A percentile compares a stretch with the other conserved stretches of the same genome.
These are phyloP conservation scores for Tubosaeta sp. DNA, from an alignment of 768 basidiomycete genomes.

Conservation along the genomic window DNA sequence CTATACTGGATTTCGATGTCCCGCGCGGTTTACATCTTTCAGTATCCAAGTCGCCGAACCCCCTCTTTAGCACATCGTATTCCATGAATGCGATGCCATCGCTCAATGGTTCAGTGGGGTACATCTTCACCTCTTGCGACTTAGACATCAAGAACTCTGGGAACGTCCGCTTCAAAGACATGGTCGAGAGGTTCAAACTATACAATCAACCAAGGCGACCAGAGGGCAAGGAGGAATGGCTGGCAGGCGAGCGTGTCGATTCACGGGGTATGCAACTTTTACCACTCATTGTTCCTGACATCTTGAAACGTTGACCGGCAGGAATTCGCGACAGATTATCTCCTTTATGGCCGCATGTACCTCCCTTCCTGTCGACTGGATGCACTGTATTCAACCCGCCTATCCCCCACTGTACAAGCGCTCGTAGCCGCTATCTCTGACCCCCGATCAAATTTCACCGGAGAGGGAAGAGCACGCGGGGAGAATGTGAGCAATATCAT, in stretches of 20 bases:
- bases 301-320: slow-evolving; percentile 20
- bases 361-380: slow-evolving; percentile 86
- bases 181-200: slow-evolving; percentile 84
- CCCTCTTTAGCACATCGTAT: slow-evolving; percentile 85
- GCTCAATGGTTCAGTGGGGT: slow-evolving; percentile 87
- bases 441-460: slow-evolving; percentile 48
- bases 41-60: slow-evolving; percentile 85
- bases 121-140: slow-evolving; percentile 88
- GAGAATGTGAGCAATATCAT: slow-evolving; percentile 65
- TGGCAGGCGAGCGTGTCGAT: slow-evolving; percentile 74
- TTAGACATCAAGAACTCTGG: slow-evolving; percentile 67
- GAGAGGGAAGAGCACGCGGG: slow-evolving; percentile 38
- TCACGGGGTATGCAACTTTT: slow-evolving; percentile 54
- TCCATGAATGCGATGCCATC: slow-evolving; percentile 92
- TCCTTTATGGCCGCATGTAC: slow-evolving; percentile 89
- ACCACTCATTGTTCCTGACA: background rate
- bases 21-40: slow-evolving; percentile 77
- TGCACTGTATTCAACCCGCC: slow-evolving; percentile 80
- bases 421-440: slow-evolving; percentile 86
- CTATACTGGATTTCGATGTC: slow-evolving; percentile 87
- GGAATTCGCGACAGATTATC: slow-evolving; percentile 60
- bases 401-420: slow-evolving; percentile 75
- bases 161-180: slow-evolving; percentile 78
- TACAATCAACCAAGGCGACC: slow-evolving; percentile 79
- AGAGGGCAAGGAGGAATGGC: slow-evolving; percentile 74